These are phyloP conservation scores for Ganoderma multipileum DNA, from an alignment of 1,284 basidiomycete species.

Conservation along the genomic window DNA sequence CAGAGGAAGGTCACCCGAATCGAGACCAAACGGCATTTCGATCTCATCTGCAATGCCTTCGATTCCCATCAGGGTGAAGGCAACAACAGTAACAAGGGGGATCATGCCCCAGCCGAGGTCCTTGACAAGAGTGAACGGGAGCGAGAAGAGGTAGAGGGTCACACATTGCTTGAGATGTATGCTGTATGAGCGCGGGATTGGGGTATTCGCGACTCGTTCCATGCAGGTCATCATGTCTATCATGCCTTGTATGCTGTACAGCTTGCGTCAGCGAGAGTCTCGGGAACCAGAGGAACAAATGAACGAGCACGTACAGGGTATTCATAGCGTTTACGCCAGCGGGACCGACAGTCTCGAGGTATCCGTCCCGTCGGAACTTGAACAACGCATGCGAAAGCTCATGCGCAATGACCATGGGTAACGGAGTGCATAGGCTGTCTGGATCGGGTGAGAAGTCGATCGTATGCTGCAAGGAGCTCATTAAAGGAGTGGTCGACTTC, in stretches of 20 bases:
- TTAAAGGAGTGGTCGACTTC: conserved; percentile 61
- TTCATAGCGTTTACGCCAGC: conserved; percentile 84
- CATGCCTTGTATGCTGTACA: conserved; percentile 72
- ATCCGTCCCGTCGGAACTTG: conserved; percentile 78
- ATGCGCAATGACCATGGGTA: conserved; percentile 86
- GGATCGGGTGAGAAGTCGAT: conserved; percentile 67
- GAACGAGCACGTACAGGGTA: conserved; percentile 50
- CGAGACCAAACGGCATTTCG: conserved; percentile 85
- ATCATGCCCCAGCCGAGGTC: conserved; percentile 84
- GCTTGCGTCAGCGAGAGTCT: not conserved
- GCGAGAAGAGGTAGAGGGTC: conserved; percentile 85
- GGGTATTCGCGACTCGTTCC: conserved; percentile 87
- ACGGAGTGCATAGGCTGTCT: conserved; percentile 64
- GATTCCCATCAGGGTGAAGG: conserved; percentile 92
- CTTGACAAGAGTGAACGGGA: conserved; percentile 84
- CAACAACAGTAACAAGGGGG: conserved; percentile 83
- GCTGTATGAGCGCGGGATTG: conserved; percentile 80
- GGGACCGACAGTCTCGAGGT: conserved; percentile 84
- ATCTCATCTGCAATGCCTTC: conserved; percentile 94
- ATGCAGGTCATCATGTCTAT: conserved; percentile 85
- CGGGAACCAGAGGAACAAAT: conserved; percentile 1
- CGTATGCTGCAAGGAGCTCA: conserved; percentile 57
- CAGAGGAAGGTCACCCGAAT: conserved; percentile 71
- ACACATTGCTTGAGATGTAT: conserved; percentile 95
- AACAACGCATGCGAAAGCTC: conserved; percentile 77